phyloP scores from a whole-genome alignment of 73 alveolate genomes.

The Tetrahymena borealis region DNA sequence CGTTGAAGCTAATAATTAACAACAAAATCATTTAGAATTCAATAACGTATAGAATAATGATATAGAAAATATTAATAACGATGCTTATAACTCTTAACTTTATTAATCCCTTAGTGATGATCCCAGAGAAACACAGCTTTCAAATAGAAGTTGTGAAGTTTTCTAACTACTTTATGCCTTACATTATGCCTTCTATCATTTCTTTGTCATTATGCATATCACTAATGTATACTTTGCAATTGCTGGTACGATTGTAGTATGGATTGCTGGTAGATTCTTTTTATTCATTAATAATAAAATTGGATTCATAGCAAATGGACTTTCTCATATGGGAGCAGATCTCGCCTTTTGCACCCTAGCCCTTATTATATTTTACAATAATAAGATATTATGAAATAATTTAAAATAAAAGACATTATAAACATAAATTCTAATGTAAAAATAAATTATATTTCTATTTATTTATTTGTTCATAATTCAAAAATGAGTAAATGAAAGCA shows the following conservation, averaged over 20 bases:
- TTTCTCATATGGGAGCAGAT: background rate
- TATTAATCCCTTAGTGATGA: background rate
- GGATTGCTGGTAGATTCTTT: background rate
- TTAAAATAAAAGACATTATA: background rate
- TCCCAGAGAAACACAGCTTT: background rate
- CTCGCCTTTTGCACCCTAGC: background rate
- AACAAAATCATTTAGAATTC: background rate
- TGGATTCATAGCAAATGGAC: background rate
- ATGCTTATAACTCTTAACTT: background rate
- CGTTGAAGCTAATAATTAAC: background rate
- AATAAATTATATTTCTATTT: background rate
- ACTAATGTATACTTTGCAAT: background rate
- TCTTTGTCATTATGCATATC: background rate
- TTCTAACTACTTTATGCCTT: background rate
- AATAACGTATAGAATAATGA: background rate
- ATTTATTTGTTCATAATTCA: background rate
- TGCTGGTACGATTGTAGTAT: background rate
- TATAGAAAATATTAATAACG: background rate
- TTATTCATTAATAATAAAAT: background rate
- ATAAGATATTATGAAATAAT: background rate
- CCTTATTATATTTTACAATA: background rate
- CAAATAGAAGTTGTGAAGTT: background rate
- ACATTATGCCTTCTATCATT: background rate
- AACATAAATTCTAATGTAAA: background rate
- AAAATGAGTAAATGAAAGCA: background rate